Percentiles rank a stretch among this genome's conserved stretches.
phyloP scores from a whole-genome alignment of 768 basidiomycete genomes.

The Paxillus involutus region DNA sequence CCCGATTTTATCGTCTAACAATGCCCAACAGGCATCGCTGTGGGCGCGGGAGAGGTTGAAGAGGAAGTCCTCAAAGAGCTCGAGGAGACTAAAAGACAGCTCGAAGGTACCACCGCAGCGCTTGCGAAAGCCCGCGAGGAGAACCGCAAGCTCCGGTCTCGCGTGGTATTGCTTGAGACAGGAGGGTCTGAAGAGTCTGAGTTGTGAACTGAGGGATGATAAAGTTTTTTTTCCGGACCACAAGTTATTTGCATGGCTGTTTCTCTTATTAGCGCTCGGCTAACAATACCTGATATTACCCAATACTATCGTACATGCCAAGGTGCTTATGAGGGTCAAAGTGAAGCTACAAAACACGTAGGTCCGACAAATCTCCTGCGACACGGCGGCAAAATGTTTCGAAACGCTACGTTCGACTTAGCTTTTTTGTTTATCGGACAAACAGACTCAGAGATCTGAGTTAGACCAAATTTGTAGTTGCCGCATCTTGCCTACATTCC shows the following conservation, averaged over 20 bases:
- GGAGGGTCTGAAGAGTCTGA: slow-evolving; percentile 35
- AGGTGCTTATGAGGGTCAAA: background rate
- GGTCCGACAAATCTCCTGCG: background rate
- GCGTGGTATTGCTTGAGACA: slow-evolving; percentile 35
- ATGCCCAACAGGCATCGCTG: slow-evolving; percentile 57
- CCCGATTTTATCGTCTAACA: background rate
- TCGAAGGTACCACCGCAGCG: slow-evolving; percentile 44
- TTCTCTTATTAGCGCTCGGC: background rate
- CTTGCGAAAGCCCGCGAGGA: slow-evolving; percentile 50
- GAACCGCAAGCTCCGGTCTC: slow-evolving; percentile 50
- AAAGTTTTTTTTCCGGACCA: no score
- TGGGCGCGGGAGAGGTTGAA: slow-evolving; percentile 70
- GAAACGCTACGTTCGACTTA: no score
- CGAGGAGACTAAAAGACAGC: slow-evolving; percentile 45
- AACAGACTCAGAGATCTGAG: no score
- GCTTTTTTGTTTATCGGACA: no score
- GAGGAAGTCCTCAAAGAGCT: slow-evolving; percentile 55
- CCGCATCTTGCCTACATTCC: no score
- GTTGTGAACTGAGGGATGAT: slow-evolving; percentile 17
- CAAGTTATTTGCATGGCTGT: background rate
- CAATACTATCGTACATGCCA: slow-evolving; percentile 1
- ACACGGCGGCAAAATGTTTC: no score
- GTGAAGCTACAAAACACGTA: background rate
- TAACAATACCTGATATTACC: slow-evolving; percentile 3
- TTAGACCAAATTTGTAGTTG: no score